phyloP scores from a whole-genome alignment of 2,329 filamentous ascomycete species.

The Pseudocercospora ulei region DNA sequence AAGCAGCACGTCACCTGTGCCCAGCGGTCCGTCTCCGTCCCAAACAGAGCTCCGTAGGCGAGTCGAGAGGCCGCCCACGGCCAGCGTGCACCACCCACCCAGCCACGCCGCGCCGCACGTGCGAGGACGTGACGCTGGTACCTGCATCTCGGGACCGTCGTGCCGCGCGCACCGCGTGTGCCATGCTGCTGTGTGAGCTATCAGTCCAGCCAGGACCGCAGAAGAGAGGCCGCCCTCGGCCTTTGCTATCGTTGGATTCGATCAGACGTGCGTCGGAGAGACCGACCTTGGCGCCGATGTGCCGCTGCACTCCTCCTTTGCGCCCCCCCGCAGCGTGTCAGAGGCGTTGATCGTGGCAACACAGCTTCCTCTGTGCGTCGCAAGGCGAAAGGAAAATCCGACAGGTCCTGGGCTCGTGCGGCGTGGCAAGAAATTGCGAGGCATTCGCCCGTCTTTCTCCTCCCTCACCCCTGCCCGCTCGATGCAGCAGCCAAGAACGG shows the following conservation, averaged over 20 bases:
- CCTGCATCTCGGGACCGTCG: constrained; percentile 11
- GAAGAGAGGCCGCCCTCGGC: too few relatives aligned
- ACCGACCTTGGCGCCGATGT: constrained; percentile 5
- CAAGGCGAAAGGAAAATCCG: background rate
- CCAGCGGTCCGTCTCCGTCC: background rate
- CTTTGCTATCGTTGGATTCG: constrained; percentile 2
- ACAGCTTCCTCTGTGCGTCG: background rate
- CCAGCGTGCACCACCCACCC: constrained; percentile 5
- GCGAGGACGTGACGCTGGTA: constrained; percentile 7
- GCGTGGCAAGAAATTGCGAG: background rate
- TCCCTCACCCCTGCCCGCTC: background rate
- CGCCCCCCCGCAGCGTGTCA: too few relatives aligned
- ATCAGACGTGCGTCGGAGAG: constrained; percentile 1
- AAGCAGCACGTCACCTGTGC: background rate
- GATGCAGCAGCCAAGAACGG: constrained; percentile 7
- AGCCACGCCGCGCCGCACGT: background rate
- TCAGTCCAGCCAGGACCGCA: too few relatives aligned
- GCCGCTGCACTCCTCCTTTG: constrained; percentile 1
- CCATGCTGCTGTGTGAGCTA: constrained; percentile 7
- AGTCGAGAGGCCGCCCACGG: background rate
- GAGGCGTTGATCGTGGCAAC: constrained; percentile 2
- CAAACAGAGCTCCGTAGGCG: background rate
- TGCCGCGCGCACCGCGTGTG: constrained; percentile 9
- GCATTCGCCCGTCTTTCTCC: background rate
- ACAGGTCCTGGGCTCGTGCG: background rate